Conservation (phyloP, 73 alveolate species). For the Blepharisma japonicum region DNA sequence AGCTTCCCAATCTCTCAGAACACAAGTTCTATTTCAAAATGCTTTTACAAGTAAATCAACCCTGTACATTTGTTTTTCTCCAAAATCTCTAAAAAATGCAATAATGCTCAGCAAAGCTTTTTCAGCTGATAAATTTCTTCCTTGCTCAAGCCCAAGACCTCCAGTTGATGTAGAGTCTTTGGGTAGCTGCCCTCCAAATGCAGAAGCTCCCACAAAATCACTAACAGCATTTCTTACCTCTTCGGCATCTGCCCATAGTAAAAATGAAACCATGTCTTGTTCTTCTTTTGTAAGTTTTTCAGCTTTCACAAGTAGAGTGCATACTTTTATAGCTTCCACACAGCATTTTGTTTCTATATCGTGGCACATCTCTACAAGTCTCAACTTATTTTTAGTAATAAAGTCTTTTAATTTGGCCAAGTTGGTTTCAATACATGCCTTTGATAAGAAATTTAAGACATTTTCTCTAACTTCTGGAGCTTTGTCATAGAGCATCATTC, state of each 20-base stretch:
- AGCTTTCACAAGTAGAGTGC: neutral
- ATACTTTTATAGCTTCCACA: neutral
- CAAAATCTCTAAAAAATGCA: neutral
- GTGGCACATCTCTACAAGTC: slow-evolving; percentile 14
- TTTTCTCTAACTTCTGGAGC: slow-evolving; percentile 10
- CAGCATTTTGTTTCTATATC: slow-evolving; percentile 18
- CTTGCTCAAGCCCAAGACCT: slow-evolving; percentile 10
- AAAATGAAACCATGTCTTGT: neutral
- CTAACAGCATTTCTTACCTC: slow-evolving; percentile 13
- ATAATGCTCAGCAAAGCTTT: neutral
- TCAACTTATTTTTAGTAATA: neutral
- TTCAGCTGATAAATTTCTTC: neutral
- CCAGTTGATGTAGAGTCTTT: neutral
- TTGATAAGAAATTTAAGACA: neutral
- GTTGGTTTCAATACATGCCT: neutral
- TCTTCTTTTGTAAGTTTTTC: neutral
- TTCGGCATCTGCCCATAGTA: slow-evolving; percentile 8
- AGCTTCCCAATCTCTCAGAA: slow-evolving; percentile 17
- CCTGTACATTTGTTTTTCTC: slow-evolving; percentile 9
- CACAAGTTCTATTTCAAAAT: slow-evolving; percentile 14
- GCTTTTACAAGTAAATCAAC: slow-evolving; percentile 7
- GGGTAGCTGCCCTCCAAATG: neutral
- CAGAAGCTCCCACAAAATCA: neutral
- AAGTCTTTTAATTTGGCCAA: neutral
- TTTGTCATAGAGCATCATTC: neutral